Base-by-base conservation (phyloP, 1,284 basidiomycete species). In the Inonotus hispidus region DNA sequence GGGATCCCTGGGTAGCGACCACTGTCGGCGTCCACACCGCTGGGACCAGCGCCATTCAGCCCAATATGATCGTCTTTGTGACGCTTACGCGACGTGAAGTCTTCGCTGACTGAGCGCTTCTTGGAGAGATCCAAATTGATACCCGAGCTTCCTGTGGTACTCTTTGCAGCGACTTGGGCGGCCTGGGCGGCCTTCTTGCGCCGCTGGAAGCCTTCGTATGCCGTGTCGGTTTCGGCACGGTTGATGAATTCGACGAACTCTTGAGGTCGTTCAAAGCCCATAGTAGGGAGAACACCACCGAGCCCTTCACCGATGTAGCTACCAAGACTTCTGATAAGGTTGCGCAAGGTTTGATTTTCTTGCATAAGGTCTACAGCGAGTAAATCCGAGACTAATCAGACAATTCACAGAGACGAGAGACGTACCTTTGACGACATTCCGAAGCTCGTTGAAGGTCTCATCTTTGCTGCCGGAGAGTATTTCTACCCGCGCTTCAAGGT, bases 401-500 rank as follows among this genome's bases (percentile, higher is more conserved):
- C 11, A 52, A 35, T 2, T 14, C 27, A 29, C 14, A 56, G 6
- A 38, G n/a, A 10, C 3, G 19, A 43, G 23, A 45, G 13, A 66
- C 74, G 45, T 62, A 85, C 88, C 88, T 77, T 85, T 90, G 60
- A 95, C 76, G 55, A 95, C 87, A 66, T 89, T 86, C 62, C 87
- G 80, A 79, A 95, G 81, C 71, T 94, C 88, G 32, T 83, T 83
- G 62, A 93, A 76, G 8, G 92, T 88, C 71, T 95, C 91, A 79
- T 95, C 93, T 69, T 92, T 88, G 57, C 90, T 90, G 21, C 90
- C 91, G 8, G 93, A 95, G 19, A 95, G 80, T 19, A 96, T 87
- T 72, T 95, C 92, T 11, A 95, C 92, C 41, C 90, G 85, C 13
- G 92, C 92, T 74, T 96, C 93, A 45, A 96, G 83, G 73, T 95